A percentile compares a stretch with the other conserved stretches of the same genome.
Evolutionary conservation across 768 basidiomycete genomes (phyloP).

Genomic region (Leccinum uliginosum): DNA sequence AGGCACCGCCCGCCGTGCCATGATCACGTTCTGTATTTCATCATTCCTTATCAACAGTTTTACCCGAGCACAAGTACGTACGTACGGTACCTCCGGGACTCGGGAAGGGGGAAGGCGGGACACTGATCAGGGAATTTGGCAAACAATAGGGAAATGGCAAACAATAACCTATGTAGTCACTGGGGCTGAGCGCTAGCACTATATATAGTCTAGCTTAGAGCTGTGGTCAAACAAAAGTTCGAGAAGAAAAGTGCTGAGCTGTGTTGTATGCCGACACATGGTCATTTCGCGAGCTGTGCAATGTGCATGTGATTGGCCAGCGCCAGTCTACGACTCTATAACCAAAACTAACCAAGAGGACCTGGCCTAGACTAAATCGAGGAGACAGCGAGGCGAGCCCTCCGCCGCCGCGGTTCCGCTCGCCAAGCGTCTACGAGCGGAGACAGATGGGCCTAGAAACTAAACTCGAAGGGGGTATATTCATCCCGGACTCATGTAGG

Average conservation of each 20-base stretch:
- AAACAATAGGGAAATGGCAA: not conserved
- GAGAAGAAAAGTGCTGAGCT: not conserved
- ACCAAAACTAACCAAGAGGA: not conserved
- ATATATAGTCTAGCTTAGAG: no score
- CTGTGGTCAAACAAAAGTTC: not conserved
- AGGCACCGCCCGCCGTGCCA: not conserved
- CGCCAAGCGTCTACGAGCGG: no score
- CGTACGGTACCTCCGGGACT: not conserved
- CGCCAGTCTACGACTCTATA: not conserved
- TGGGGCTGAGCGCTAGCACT: not conserved
- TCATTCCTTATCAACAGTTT: not conserved
- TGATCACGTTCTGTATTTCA: not conserved
- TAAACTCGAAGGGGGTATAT: not conserved
- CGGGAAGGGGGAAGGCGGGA: not conserved
- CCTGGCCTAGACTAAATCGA: not conserved
- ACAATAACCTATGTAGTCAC: no score
- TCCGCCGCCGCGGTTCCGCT: not conserved
- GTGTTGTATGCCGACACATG: not conserved
- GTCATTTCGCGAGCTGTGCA: not conserved
- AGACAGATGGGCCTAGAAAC: no score
- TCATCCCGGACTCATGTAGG: not conserved
- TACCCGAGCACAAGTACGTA: not conserved
- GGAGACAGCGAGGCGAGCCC: no score
- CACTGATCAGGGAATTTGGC: not conserved
- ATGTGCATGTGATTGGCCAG: no score